Conservation (phyloP, 2,329 filamentous ascomycete genomes). For the Hirsutella rhossiliensis region DNA sequence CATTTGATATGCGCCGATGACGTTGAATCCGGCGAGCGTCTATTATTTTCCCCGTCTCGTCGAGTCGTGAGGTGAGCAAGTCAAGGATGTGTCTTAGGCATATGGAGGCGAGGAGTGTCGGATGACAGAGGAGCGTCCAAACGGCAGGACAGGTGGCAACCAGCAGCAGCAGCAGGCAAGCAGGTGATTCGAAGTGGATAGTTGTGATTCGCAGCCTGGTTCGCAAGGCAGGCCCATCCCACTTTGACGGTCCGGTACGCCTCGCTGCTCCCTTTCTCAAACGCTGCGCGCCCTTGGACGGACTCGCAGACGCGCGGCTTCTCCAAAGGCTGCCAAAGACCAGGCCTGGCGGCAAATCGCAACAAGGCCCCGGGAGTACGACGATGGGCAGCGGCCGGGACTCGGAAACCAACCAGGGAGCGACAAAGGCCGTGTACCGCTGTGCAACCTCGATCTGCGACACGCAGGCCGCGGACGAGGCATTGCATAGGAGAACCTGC, state of each 20-base stretch:
- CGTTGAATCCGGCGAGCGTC: too few species aligned
- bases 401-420: not conserved
- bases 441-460: slow-evolving; percentile 10
- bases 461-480: slow-evolving; percentile 5
- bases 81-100: too few species aligned
- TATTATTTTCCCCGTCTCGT: too few species aligned
- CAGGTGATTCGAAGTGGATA: not conserved
- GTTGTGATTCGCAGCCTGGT: not conserved
- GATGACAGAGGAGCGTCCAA: too few species aligned
- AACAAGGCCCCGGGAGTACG: not conserved
- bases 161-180: too few species aligned
- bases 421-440: slow-evolving; percentile 3
- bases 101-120: too few species aligned
- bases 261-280: not conserved
- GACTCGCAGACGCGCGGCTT: not conserved
- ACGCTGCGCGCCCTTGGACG: not conserved
- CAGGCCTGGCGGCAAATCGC: not conserved
- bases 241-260: not conserved
- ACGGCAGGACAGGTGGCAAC: too few species aligned
- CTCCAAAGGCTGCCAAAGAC: not conserved
- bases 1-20: not conserved
- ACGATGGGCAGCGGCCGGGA: not conserved
- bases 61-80: too few species aligned
- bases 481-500: not conserved
- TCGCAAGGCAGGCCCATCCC: not conserved